Base-by-base conservation (phyloP, 768 basidiomycete species). In the Termitomyces sp. region DNA sequence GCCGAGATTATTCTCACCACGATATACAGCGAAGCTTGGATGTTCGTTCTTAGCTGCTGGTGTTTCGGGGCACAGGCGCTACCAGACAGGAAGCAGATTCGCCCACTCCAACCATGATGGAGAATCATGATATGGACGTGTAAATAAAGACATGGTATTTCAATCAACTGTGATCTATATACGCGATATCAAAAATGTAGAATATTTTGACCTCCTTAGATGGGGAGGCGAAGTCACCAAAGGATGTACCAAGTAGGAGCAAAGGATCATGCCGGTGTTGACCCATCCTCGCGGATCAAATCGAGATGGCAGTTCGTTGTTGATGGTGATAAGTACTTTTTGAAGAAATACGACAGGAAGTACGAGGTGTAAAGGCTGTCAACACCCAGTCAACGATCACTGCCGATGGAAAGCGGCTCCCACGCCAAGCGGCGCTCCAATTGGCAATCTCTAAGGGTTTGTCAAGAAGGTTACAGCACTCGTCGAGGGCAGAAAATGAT, bases 271-370 rank as follows among this genome's bases (percentile, higher is more conserved):
- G 35, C 23, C 21, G 9, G 17, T 50, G 33, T 21, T 57, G 55
- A 45, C 51, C 42, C 47, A 43, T 31, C 43, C 35, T 44, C 46
- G n/a, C 52, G 59, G 56, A 56, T 60, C 56, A 60, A 35, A 44
- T 19, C 56, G n/a, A 31, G 15, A 47, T 53, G 56, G 15, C 51
- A 53, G 30, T 35, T 58, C 51, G 41, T 50, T 53, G 54, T 30
- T 58, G 49, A 41, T 54, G 53, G 53, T 44, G 15, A 26, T 50
- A 33, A 14, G 17, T 10, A 33, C 31, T 10, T 33, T 8, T 33
- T 1, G 31, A 33, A 31, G 48, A 14, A 33, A 30, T 19, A 26
- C 35, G 43, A 44, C 15, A 44, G 43, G 11, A 28, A 30, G 19
- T 38, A 11, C 35, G 35, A 38, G 42, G 41, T 53, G 28, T 53